Base-by-base conservation (phyloP, 306 rosid genomes). In the Malus domestica region DNA sequence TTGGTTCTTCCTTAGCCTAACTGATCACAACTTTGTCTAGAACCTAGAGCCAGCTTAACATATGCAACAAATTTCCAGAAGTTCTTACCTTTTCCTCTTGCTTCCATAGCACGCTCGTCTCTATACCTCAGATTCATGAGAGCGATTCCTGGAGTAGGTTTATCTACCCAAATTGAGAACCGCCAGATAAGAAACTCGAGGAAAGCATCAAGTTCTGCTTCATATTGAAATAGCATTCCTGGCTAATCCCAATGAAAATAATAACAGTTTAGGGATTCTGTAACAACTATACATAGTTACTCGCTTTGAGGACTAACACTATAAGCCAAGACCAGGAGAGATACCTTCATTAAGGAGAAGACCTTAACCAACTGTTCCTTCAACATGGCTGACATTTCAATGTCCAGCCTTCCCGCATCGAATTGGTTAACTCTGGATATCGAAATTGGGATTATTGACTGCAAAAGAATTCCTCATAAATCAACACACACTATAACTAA, bases 171-270 rank as follows among this genome's bases (percentile, higher is more conserved):
- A 83, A 95, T 92, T 18, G 99, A 95, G 81, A 95, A 95, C 22
- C 97, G 78, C 99, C 97, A 95, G 79, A 95, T 95, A 73, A 95
- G 97, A 85, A 95, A 95, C 91, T 92, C 97, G 64, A 95, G 93
- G 83, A 95, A 95, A 74, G 99, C 99, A 84, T 88, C 85, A 86
- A 86, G 88, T 79, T 90, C 90, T 4, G 98, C 98, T 89, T 95
- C 98, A 83, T 95, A 95, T 87, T 95, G 98, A 85, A 95, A 95
- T 79, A 95, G 65, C 97, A 95, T 89, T 92, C 98, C 98, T 92
- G 98, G 98, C 98, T 95, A 92, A 88, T 89, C 84, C 86, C 94
- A 84, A 88, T 71, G 64, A 86, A 78, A 74, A 65, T 7, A 76
- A 85, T 67, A 54, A 67, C 70, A 66, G 60, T 60, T 75, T 85